Conservation (phyloP, 2,329 filamentous ascomycete genomes). For the Penicillium expansum region DNA sequence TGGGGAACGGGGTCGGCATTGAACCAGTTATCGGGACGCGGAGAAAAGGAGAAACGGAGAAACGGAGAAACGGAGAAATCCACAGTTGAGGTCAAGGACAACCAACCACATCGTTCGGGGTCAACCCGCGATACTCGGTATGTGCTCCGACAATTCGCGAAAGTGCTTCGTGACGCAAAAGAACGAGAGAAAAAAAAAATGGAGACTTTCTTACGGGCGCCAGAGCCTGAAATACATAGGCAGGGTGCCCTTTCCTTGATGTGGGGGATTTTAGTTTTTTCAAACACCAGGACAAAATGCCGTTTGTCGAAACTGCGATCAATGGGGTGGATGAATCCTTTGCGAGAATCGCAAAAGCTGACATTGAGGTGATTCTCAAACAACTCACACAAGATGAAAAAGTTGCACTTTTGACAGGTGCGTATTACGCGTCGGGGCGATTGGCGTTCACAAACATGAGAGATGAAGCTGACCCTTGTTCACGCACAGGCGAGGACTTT, state of each 20-base stretch:
- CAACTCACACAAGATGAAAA: background rate
- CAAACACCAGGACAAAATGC: background rate
- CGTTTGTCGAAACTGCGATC: background rate
- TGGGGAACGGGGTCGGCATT: background rate
- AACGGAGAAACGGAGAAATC: background rate
- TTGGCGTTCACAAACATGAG: background rate
- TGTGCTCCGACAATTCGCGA: background rate
- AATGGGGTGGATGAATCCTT: background rate
- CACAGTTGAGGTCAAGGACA: background rate
- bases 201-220: background rate
- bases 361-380: background rate
- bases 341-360: background rate
- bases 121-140: background rate
- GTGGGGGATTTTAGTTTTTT: background rate
- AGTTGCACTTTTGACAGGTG: background rate
- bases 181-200: background rate
- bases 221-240: background rate
- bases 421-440: too few species aligned
- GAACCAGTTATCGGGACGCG: background rate
- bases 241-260: background rate
- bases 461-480: background rate
- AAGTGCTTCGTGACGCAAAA: too few species aligned
- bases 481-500: background rate
- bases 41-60: background rate
- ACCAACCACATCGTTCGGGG: background rate